Base-by-base conservation (phyloP, 1,139 yeast genomes). In the Kurtzmaniella quercitrusa region DNA sequence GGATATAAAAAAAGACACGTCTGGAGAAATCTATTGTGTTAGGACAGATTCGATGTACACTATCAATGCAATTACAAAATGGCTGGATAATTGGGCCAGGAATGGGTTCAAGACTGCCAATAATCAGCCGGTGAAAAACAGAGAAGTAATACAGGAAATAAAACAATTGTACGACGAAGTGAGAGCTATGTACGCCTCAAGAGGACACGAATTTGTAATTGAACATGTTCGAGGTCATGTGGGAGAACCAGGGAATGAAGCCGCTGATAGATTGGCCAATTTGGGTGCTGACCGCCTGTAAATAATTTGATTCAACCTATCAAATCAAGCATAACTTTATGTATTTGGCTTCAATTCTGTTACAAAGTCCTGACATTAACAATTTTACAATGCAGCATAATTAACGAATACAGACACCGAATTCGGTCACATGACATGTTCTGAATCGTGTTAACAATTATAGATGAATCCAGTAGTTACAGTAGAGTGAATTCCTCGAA, bases 201-300 rank as follows among this genome's bases (percentile, higher is more conserved):
- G 53, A n/a, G 60, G 64, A 4, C 65, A 68, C 63, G 62, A 61
- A 0, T 34, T 34, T 11, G 16, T 17, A 2, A 19, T 84, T 39
- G 61, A 60, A 9, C 81, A 93, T 67, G 94, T 88, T 4, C 68
- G 66, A 42, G 96, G 94, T 1, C 97, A 91, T 59, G 60, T 67
- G 15, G 93, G 89, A 0, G 59, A 66, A 38, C 58, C 54, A 15
- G 96, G 96, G 1, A 89, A 89, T 56, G 89, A 83, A 49, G 67
- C 59, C 55, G 97, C 97, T 0, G 96, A 91, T 57, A 52, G 57
- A 37, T 65, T 89, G 42, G 97, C 97, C 2, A 82, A 34, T 19
- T 19, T 34, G 16, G 37, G 37, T 5, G 37, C 37, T 6, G 37
- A 30, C 34, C n/a, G 15, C 7, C 34, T 30, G 34, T 30, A 30